Evolutionary conservation across 768 basidiomycete species (phyloP).

Genomic region (Sarcodon sp.): DNA sequence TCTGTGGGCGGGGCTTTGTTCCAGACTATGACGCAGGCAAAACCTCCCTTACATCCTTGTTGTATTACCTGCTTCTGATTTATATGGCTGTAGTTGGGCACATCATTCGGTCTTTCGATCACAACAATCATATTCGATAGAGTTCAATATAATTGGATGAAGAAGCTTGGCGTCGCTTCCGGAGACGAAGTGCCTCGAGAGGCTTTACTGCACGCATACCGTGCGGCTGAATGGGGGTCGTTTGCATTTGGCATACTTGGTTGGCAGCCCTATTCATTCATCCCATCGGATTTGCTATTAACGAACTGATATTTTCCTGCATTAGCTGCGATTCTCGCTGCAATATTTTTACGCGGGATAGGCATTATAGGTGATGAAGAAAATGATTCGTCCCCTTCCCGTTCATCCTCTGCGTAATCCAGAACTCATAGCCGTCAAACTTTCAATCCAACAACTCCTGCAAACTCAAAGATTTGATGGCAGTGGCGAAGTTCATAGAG

Average conservation of each 20-base stretch:
- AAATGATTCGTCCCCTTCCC: too few species aligned
- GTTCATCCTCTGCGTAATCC: too few species aligned
- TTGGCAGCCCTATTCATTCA: slow-evolving; percentile 13
- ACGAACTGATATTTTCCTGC: background rate
- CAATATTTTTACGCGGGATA: slow-evolving; percentile 24
- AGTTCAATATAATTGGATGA: slow-evolving; percentile 23
- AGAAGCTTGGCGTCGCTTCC: slow-evolving; percentile 16
- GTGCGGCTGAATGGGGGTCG: slow-evolving; percentile 50
- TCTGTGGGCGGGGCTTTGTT: slow-evolving; percentile 66
- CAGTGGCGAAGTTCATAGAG: too few species aligned
- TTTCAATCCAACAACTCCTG: too few species aligned
- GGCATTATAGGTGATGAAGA: slow-evolving; percentile 20
- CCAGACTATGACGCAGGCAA: slow-evolving; percentile 66
- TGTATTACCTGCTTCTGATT: background rate
- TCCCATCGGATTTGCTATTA: too few species aligned
- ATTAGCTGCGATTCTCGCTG: slow-evolving; percentile 20
- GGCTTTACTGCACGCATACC: slow-evolving; percentile 40
- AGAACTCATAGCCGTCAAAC: too few species aligned
- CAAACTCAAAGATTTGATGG: too few species aligned
- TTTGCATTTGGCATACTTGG: slow-evolving; percentile 52
- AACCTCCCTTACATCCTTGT: slow-evolving; percentile 3
- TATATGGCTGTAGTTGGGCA: slow-evolving; percentile 33
- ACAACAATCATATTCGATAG: slow-evolving; percentile 60
- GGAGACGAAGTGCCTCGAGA: slow-evolving; percentile 18
- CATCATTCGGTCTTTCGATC: slow-evolving; percentile 56